Base-by-base conservation (phyloP, 768 basidiomycete genomes). In the Tremella fuciformis region DNA sequence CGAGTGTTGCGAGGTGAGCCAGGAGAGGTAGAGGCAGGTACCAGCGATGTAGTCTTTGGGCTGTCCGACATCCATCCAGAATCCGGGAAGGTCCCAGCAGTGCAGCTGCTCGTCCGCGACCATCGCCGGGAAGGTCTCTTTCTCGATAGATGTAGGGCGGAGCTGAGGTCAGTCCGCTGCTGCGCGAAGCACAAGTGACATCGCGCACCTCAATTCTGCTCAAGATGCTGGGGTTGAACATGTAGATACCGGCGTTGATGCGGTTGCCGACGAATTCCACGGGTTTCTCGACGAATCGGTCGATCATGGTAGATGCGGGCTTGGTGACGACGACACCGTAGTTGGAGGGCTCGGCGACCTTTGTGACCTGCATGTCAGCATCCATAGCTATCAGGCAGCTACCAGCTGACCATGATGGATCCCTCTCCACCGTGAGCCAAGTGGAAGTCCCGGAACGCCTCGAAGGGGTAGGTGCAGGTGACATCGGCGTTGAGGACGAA, bases 231-330 rank as follows among this genome's bases (percentile, higher is more conserved):
- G 80, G 80, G 79, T 80, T 79, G 80, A 81, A 80, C 69, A 81
- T 79, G 78, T 81, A 81, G 74, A 81, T 80, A 71, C 80, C 80
- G 58, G 80, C 80, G 75, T 81, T 81, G 76, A 81, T 80, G 56
- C 79, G 67, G 78, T 81, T 81, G 29, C 80, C 80, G 56, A 81
- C 80, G 58, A 80, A 81, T 57, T 79, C 78, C 53, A 79, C 77
- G 25, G 80, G 80, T 74, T 81, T 81, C 73, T 81, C 80, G 55
- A 81, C 80, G 74, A 81, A 81, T 59, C 80, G 77, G 73, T 81
- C 80, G 61, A 81, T 81, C 41, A 77, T 70, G 16, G 78, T 77
- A 26, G 76, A 70, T 69, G 72, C 72, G 47, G 79, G 78, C 59
- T 77, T 75, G 61, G 78, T 77, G 39, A 81, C 79, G 46, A 81